A percentile compares a stretch with the other conserved stretches of the same genome.
These are phyloP conservation scores for Trichomonas vaginalis DNA, from an alignment of 208 protist species.

Conservation along the genomic window DNA sequence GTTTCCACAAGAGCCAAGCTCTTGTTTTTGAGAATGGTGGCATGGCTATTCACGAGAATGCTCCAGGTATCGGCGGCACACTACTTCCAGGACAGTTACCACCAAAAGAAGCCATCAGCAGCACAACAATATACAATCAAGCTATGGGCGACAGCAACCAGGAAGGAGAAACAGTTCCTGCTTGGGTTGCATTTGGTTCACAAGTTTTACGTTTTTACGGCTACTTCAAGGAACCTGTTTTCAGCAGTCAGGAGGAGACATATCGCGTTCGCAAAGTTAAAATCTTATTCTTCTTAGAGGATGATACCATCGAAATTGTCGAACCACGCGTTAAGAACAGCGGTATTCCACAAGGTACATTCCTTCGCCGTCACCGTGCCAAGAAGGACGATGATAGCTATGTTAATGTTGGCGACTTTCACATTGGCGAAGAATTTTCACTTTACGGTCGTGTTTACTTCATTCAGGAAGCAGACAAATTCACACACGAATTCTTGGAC, in stretches of 20 bases:
- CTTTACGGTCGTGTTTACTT: slow-evolving; percentile 63
- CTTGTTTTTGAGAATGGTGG: background rate
- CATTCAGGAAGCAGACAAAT: slow-evolving; percentile 72
- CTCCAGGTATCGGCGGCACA: background rate
- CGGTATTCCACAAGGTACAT: slow-evolving; percentile 64
- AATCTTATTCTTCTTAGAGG: slow-evolving; percentile 69
- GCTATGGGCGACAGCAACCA: too few relatives aligned
- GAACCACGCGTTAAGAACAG: slow-evolving; percentile 70
- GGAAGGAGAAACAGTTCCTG: background rate
- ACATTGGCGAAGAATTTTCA: slow-evolving; percentile 54
- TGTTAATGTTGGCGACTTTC: slow-evolving; percentile 62
- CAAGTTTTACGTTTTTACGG: slow-evolving; percentile 72
- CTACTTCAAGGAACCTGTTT: slow-evolving; percentile 72
- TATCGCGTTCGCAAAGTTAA: slow-evolving; percentile 65
- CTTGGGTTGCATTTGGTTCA: slow-evolving; percentile 8
- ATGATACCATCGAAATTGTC: slow-evolving; percentile 68
- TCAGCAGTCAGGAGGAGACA: slow-evolving; percentile 61
- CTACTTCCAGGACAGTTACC: background rate
- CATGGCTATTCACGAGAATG: background rate
- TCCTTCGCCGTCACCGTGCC: slow-evolving; percentile 49
- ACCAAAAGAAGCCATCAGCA: background rate
- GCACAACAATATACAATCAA: background rate
- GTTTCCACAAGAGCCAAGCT: slow-evolving; percentile 1
- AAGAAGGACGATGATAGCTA: slow-evolving; percentile 51
- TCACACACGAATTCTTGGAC: slow-evolving; percentile 65